phyloP scores from a whole-genome alignment of 306 rosid genomes.

The Sicyos edulis region DNA sequence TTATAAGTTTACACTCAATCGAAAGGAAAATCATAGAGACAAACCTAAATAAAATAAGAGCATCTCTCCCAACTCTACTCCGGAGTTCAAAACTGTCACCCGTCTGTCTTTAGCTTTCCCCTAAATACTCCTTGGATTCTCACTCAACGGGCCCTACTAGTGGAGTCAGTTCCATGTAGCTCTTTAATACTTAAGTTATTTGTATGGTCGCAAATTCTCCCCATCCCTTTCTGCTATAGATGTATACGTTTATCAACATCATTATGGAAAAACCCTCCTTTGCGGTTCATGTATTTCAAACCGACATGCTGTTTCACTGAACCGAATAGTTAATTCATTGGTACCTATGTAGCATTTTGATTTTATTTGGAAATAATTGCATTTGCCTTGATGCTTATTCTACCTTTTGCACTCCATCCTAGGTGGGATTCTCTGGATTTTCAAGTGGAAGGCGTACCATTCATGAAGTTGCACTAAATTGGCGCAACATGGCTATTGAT shows the following conservation, averaged over 20 bases:
- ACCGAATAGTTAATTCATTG: background rate
- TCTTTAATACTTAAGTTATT: background rate
- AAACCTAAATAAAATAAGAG: background rate
- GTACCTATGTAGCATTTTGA: background rate
- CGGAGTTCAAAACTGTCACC: background rate
- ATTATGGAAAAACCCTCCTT: background rate
- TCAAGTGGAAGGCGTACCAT: conserved; percentile 43
- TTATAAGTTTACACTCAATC: background rate
- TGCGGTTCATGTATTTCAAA: background rate
- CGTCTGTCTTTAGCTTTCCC: background rate
- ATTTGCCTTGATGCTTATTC: background rate
- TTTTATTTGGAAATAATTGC: background rate
- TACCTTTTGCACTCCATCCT: conserved; percentile 21
- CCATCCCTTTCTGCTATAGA: background rate
- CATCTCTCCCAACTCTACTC: background rate
- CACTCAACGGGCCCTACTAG: background rate
- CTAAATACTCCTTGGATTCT: background rate
- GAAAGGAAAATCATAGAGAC: background rate
- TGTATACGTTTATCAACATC: background rate
- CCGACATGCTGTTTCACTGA: background rate
- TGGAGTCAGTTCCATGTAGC: background rate
- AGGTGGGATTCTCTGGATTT: conserved; percentile 58
- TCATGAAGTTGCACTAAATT: conserved; percentile 42
- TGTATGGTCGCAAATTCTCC: background rate
- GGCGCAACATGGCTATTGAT: conserved; percentile 23